Conservation (phyloP, 306 rosid species). For the Carpinus fangiana region DNA sequence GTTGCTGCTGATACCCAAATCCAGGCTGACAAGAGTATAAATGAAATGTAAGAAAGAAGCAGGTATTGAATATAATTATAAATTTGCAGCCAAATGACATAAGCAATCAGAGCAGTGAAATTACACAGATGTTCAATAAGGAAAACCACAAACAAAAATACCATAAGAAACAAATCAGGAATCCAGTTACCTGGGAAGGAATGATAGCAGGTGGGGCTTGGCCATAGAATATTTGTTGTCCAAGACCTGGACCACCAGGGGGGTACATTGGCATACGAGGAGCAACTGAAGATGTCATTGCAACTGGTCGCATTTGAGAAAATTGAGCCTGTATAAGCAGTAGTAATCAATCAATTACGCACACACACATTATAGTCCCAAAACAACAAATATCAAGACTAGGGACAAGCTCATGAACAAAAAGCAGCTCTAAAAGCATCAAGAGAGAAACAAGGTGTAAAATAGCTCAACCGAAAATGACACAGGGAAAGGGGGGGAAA, state of each 20-base stretch:
- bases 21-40: conserved; percentile 63
- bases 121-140: background rate
- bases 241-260: conserved; percentile 94
- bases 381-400: conserved; percentile 2
- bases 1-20: conserved; percentile 97
- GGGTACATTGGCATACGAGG: conserved; percentile 98
- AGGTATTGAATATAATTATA: background rate
- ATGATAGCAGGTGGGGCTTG: conserved; percentile 97
- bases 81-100: background rate
- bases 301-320: conserved; percentile 89
- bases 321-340: conserved; percentile 75
- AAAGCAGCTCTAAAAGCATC: conserved; percentile 6
- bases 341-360: conserved; percentile 12
- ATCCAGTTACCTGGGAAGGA: conserved; percentile 84
- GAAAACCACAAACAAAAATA: background rate
- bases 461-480: background rate
- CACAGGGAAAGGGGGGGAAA: background rate
- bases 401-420: background rate
- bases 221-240: conserved; percentile 94
- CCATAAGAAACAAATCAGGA: background rate
- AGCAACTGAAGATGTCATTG: conserved; percentile 85
- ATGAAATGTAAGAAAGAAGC: conserved; percentile 17
- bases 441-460: background rate
- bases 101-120: background rate
- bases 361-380: background rate